A percentile compares a stretch with the other conserved stretches of the same genome.
phyloP scores from a whole-genome alignment of 192 early-diverging fungal genomes.

The Pilobolus umbonatus region DNA sequence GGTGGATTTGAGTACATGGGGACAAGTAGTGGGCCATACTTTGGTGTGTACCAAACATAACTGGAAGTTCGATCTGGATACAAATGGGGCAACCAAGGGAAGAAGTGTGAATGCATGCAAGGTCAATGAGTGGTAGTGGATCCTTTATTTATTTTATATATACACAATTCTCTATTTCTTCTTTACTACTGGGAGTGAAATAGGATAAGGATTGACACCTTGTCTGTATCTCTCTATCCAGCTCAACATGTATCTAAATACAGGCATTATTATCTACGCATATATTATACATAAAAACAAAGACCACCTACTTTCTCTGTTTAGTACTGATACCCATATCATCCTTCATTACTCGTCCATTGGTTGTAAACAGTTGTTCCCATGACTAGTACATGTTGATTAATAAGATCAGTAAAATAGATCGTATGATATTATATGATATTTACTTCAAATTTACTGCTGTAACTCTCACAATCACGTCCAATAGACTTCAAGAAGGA shows the following conservation, averaged over 20 bases:
- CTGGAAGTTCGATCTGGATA: constrained; percentile 18
- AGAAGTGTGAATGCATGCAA: constrained; percentile 40
- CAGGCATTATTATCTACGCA: no score
- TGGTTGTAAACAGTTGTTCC: constrained; percentile 1
- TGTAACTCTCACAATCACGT: background rate
- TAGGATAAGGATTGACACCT: background rate
- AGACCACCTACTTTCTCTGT: constrained; percentile 5
- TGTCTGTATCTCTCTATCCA: background rate
- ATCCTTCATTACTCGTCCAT: constrained; percentile 1
- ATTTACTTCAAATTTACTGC: constrained; percentile 7
- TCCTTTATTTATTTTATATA: background rate
- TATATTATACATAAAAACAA: background rate
- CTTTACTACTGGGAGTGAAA: background rate
- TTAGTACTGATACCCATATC: constrained; percentile 3
- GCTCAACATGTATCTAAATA: background rate
- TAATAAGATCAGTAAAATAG: background rate
- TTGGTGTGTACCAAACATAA: constrained; percentile 49
- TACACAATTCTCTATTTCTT: background rate
- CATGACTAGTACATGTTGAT: background rate
- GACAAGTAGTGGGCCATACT: constrained; percentile 46
- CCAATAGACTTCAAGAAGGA: constrained; percentile 12
- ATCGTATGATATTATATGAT: background rate
- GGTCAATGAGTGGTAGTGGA: constrained; percentile 37
- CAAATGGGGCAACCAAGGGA: constrained; percentile 6
- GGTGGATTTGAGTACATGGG: constrained; percentile 36